Evolutionary conservation across 2,329 filamentous ascomycete genomes (phyloP).

Genomic region (Colletotrichum paranaense): DNA sequence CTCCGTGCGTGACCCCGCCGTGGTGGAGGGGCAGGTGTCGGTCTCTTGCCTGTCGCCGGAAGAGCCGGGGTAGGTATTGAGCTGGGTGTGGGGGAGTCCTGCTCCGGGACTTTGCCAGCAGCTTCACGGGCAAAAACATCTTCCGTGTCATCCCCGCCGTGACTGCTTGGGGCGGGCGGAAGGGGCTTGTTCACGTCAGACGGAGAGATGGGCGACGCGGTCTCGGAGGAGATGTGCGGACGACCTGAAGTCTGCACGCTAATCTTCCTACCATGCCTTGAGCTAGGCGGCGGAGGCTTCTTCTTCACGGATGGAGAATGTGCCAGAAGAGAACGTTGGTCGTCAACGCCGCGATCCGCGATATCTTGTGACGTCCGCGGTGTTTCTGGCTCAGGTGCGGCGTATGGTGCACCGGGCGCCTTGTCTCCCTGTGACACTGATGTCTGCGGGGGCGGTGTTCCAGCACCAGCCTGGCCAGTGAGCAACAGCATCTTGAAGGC

Average conservation of each 20-base stretch:
- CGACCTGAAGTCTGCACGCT: slow-evolving; percentile 51
- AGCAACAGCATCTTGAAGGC: slow-evolving; percentile 81
- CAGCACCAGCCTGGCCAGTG: slow-evolving; percentile 69
- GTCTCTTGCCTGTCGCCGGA: slow-evolving; percentile 50
- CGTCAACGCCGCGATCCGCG: slow-evolving; percentile 60
- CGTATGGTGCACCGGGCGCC: slow-evolving; percentile 41
- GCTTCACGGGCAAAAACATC: slow-evolving; percentile 66
- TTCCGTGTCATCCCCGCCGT: slow-evolving; percentile 60
- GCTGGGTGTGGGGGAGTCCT: slow-evolving; percentile 39
- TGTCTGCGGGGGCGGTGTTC: slow-evolving; percentile 38
- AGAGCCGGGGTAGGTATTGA: slow-evolving; percentile 49
- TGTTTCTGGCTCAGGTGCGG: slow-evolving; percentile 51
- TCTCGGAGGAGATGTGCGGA: slow-evolving; percentile 37
- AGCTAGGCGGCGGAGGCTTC: slow-evolving; percentile 79
- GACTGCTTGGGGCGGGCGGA: slow-evolving; percentile 62
- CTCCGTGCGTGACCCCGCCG: slow-evolving; percentile 59
- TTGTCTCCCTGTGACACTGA: slow-evolving; percentile 56
- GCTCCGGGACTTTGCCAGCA: slow-evolving; percentile 62
- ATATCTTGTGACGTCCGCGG: slow-evolving; percentile 70
- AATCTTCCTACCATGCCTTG: slow-evolving; percentile 82
- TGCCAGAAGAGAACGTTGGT: slow-evolving; percentile 53
- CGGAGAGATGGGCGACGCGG: slow-evolving; percentile 44
- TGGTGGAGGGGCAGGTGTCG: slow-evolving; percentile 63
- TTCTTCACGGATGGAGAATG: slow-evolving; percentile 62
- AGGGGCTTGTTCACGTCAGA: slow-evolving; percentile 73